A percentile compares a stretch with the other conserved stretches of the same genome.
Evolutionary conservation across 306 rosid genomes (phyloP).

Genomic region (Pyrus bretschneideri): DNA sequence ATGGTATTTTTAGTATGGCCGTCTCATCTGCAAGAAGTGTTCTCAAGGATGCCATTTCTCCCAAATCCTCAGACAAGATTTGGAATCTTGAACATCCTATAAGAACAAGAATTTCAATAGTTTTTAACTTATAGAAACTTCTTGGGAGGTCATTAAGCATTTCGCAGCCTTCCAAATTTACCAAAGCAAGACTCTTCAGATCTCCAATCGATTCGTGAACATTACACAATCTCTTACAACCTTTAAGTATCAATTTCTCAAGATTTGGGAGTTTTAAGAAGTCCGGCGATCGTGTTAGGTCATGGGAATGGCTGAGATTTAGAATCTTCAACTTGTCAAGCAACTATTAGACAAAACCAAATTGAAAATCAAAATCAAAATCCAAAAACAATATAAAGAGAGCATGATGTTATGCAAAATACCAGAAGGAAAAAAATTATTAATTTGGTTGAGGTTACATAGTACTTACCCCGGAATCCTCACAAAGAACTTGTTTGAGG

Average conservation of each 20-base stretch:
- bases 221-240: conserved; percentile 12
- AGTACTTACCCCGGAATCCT: conserved; percentile 24
- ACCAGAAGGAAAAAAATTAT: too few species aligned
- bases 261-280: conserved; percentile 34
- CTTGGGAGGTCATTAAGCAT: conserved; percentile 20
- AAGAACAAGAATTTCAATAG: conserved; percentile 26
- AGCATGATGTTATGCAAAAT: neutral
- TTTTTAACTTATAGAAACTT: conserved; percentile 16
- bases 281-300: conserved; percentile 22
- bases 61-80: conserved; percentile 22
- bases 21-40: conserved; percentile 30
- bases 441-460: neutral
- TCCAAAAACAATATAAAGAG: too few species aligned
- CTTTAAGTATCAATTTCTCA: conserved; percentile 22
- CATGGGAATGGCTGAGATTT: conserved; percentile 32
- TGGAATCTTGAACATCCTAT: conserved; percentile 34
- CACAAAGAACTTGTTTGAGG: conserved; percentile 23
- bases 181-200: conserved; percentile 6
- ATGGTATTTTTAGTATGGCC: conserved; percentile 21
- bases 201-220: conserved; percentile 14
- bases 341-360: conserved; percentile 3
- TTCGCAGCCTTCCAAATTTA: conserved; percentile 27
- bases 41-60: conserved; percentile 33
- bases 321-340: conserved; percentile 23
- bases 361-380: neutral